Base-by-base conservation (phyloP, 2,329 filamentous ascomycete genomes). In the Sporothrix dimorphospora region DNA sequence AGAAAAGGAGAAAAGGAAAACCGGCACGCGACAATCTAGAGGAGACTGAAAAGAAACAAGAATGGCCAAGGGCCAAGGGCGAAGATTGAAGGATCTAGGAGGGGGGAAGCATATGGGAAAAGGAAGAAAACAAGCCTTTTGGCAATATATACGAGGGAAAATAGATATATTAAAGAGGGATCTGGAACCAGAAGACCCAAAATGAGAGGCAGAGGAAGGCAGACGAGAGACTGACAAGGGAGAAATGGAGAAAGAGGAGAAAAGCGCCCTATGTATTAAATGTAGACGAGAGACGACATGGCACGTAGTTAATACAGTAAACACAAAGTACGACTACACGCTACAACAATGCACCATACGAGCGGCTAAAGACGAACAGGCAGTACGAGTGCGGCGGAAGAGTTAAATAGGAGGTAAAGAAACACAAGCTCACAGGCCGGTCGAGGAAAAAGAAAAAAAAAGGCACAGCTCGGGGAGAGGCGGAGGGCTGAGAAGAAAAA, bases 61-160 rank as follows among this genome's bases (percentile, higher is more conserved):
- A 21, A 24, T 65, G 40, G 4, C 12, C 9, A 45, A 16, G 47
- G 51, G 4, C 11, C 11, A 21, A 3, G 27, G 45, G 14, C n/a
- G 8, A 49, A 24, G 61, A 19, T 3, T 11, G 14, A 65, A 65
- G 59, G 38, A 65, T 24, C 7, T 8, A 21, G 42, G 51, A 42
- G 40, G n/a, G 49, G 38, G 30, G 14, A 38, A 24, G 16, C 38
- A 11, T 38, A 59, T 11, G 42, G 19, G 38, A 66, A 16, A 34
- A 63, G 40, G 19, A 55, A 63, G 34, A 69, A 42, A 21, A 53
- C 42, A 69, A 69, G 66, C 66, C 66, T 45, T 65, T 71, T n/a
- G 47, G 67, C 49, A 53, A 66, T 53, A 65, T 66, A 72, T 38
- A 63, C 19, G 45, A 61, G 40, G 63, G 16, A 34, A 47, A 59